Conservation (phyloP, 148 eudicot species). For the Persicaria maculosa region DNA sequence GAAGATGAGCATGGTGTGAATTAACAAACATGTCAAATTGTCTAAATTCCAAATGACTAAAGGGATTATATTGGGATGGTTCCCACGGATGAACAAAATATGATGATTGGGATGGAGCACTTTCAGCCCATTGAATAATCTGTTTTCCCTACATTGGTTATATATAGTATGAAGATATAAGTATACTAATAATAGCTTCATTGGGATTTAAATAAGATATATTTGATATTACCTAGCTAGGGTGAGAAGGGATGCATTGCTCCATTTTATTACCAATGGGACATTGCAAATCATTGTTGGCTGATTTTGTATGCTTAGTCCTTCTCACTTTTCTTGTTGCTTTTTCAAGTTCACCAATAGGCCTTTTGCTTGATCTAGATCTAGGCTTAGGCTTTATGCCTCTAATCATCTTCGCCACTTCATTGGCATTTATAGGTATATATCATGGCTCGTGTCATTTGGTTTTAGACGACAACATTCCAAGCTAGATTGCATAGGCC, state of each 20-base stretch:
- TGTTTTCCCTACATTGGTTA: background rate
- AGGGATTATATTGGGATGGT: background rate
- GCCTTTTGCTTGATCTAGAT: background rate
- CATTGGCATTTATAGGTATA: background rate
- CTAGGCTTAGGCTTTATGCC: background rate
- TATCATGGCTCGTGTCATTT: too few relatives aligned
- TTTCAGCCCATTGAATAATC: background rate
- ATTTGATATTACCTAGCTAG: background rate
- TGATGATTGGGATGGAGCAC: background rate
- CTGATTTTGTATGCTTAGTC: background rate
- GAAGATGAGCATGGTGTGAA: background rate
- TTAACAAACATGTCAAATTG: background rate
- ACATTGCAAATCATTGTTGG: too few relatives aligned
- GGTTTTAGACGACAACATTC: too few relatives aligned
- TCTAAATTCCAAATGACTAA: background rate
- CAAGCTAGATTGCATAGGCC: too few relatives aligned
- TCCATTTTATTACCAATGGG: background rate
- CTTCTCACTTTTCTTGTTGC: background rate
- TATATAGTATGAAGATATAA: background rate
- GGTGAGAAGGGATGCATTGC: background rate
- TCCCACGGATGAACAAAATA: background rate
- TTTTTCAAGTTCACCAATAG: background rate
- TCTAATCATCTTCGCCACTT: background rate
- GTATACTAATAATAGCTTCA: background rate
- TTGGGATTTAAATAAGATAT: background rate